Conservation (phyloP, 2,329 filamentous ascomycete species). For the Colletotrichum chrysophilum region DNA sequence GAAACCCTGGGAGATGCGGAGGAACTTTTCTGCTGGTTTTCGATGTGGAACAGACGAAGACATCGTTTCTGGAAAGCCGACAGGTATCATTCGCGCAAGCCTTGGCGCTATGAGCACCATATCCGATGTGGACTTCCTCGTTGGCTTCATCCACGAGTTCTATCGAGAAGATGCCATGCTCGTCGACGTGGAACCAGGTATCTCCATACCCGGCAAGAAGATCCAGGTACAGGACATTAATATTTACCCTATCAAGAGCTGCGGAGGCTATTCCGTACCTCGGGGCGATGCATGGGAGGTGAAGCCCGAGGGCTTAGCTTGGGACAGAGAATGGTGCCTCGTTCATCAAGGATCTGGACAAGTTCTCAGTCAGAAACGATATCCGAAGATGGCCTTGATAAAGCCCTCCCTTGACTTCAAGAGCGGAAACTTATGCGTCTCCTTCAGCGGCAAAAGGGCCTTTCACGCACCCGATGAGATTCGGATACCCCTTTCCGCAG, state of each 20-base stretch:
- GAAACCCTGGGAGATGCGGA: conserved; percentile 79
- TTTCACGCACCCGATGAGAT: conserved; percentile 40
- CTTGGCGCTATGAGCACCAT: conserved; percentile 88
- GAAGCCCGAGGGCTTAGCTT: conserved; percentile 80
- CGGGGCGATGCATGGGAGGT: conserved; percentile 73
- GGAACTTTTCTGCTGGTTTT: conserved; percentile 84
- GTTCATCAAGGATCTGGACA: conserved; percentile 85
- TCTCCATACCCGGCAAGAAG: background rate
- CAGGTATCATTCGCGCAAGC: conserved; percentile 84
- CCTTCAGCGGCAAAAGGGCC: conserved; percentile 43
- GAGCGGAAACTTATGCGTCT: conserved; percentile 67
- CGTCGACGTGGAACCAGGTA: background rate
- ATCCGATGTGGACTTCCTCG: conserved; percentile 74
- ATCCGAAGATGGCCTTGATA: conserved; percentile 87
- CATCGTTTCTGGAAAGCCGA: conserved; percentile 82
- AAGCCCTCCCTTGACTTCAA: conserved; percentile 76
- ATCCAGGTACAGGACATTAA: conserved; percentile 64
- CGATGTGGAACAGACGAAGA: conserved; percentile 86
- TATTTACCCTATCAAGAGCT: conserved; percentile 95
- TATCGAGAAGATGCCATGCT: conserved; percentile 44
- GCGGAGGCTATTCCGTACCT: conserved; percentile 78
- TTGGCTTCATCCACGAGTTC: conserved; percentile 75
- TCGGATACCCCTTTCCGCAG: conserved; percentile 68
- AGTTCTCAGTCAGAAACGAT: conserved; percentile 86
- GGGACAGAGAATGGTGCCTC: conserved; percentile 97